Base-by-base conservation (phyloP, 192 early-diverging fungal genomes). In the Linnemannia schmuckeri region DNA sequence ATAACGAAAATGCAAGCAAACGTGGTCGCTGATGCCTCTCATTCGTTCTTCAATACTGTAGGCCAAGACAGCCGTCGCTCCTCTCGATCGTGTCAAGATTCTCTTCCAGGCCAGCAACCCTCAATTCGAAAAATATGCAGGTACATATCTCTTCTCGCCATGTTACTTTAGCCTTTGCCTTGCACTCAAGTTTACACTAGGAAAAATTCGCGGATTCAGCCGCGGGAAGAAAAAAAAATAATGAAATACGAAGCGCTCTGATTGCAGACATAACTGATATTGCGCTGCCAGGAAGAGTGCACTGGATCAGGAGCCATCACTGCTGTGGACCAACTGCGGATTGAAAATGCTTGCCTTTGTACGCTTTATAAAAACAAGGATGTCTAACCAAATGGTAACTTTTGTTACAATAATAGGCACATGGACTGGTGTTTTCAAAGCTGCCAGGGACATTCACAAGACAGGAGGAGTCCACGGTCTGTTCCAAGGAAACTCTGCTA, bases 401-500 rank as follows among this genome's bases (percentile, higher is more conserved):
- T 27, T 40, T 44, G 24, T 27, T 46, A 63, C 66, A 20, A 30
- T 17, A 41, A 70, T 82, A 96, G 96, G 96, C 7, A 92, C 93
- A 38, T 96, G 94, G 87, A 88, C 89, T 0, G 98, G 98, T 17
- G 93, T 96, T 27, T 96, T 98, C 80, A 90, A 93, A 46, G 98
- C 97, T 24, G 92, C 91, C 20, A 75, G 91, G 44, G 93, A 95
- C 22, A 98, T 99, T 46, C 91, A 96, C 46, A 82, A 85, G 72
- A 83, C 89, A 20, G 91, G 93, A 85, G 98, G 98, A 0, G 42
- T 95, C 4, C 88, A 88, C 6, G 97, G 97, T 8, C 91, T 99
- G 33, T 98, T 97, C 77, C 97, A 98, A 90, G 98, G 98, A 52
- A 97, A 99, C 83, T 97, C 94, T 30, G 97, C 96, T 54, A 98